Percentiles rank a stretch among this genome's conserved stretches.
Conservation (phyloP, 495 filamentous ascomycete genomes). For the Xylaria acuta region DNA sequence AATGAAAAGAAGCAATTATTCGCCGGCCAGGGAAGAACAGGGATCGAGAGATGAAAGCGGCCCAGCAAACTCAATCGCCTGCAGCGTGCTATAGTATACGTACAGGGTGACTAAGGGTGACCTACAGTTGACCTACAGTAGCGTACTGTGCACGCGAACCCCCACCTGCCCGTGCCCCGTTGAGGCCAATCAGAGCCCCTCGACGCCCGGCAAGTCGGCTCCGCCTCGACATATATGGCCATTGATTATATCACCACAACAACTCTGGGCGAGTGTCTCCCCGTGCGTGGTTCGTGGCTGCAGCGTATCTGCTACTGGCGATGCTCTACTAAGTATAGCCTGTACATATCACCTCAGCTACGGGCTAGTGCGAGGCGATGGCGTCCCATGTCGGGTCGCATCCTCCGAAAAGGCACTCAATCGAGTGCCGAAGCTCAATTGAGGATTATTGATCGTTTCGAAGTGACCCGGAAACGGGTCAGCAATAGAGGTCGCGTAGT, state of each 20-base stretch:
- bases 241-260: not conserved
- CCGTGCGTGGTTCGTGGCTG: not conserved
- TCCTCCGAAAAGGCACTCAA: not conserved
- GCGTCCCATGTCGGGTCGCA: not conserved
- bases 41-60: constrained; percentile 23
- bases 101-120: constrained; percentile 5
- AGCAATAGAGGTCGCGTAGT: not conserved
- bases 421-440: not conserved
- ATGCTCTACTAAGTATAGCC: not conserved
- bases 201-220: not conserved
- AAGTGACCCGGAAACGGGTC: not conserved
- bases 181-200: not conserved
- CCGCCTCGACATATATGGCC: constrained; percentile 9
- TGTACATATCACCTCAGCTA: not conserved
- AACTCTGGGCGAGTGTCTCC: not conserved
- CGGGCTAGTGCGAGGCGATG: not conserved
- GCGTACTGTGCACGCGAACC: constrained; percentile 11
- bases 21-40: constrained; percentile 7
- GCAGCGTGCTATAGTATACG: not conserved
- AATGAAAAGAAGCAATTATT: constrained; percentile 29
- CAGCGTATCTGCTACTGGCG: not conserved
- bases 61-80: constrained; percentile 2
- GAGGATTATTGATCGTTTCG: not conserved
- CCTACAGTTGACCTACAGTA: constrained; percentile 20
- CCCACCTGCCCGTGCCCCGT: not conserved